A percentile compares a stretch with the other conserved stretches of the same genome.
Conservation (phyloP, 2,329 filamentous ascomycete genomes). For the Apiospora marii region DNA sequence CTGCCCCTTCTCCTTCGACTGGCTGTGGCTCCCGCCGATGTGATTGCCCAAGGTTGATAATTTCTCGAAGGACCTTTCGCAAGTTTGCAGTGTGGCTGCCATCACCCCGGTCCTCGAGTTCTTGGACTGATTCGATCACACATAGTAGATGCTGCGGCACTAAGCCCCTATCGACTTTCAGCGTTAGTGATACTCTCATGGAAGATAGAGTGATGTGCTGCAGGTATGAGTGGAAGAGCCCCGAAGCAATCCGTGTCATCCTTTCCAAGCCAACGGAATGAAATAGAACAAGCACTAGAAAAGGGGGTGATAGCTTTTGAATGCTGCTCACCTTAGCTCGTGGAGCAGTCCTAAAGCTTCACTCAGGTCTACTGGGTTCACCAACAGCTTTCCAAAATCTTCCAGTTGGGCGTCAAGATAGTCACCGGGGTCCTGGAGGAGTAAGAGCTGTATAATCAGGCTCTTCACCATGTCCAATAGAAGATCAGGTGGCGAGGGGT, state of each 20-base stretch:
- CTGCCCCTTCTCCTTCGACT: background rate
- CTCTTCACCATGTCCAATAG: background rate
- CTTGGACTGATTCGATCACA: background rate
- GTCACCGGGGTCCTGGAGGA: background rate
- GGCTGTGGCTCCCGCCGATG: too few relatives aligned
- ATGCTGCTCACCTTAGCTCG: too few relatives aligned
- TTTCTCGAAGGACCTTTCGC: background rate
- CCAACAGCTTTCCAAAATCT: background rate
- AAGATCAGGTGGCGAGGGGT: background rate
- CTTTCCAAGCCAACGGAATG: too few relatives aligned
- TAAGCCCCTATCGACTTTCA: background rate
- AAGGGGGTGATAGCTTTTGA: too few relatives aligned
- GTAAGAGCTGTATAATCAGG: background rate
- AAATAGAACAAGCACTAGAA: too few relatives aligned
- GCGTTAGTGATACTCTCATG: too few relatives aligned
- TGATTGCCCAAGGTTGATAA: background rate
- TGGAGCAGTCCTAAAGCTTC: background rate
- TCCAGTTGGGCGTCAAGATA: rapidly evolving
- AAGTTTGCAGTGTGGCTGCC: background rate
- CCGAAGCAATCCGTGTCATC: too few relatives aligned
- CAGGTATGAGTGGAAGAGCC: too few relatives aligned
- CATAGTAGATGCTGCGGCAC: background rate
- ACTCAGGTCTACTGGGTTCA: background rate
- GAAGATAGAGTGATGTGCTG: too few relatives aligned
- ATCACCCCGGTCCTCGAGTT: background rate